Percentiles rank a stretch among this genome's conserved stretches.
Conservation (phyloP, 805 yeast species). For the Ogataea minuta region DNA sequence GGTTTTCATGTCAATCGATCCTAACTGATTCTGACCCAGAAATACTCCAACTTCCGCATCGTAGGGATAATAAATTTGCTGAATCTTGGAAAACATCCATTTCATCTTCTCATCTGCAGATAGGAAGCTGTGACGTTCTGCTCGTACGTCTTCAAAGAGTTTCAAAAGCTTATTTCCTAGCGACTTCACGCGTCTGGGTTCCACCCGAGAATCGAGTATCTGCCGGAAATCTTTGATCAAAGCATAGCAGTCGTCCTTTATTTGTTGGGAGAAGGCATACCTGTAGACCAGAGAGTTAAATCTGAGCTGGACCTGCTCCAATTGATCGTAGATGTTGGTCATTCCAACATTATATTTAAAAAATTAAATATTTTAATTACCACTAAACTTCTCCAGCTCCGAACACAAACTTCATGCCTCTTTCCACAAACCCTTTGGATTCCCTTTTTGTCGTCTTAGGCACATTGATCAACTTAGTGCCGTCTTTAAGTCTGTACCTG, state of each 20-base stretch:
- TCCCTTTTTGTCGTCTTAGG: constrained; percentile 18
- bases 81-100: constrained; percentile 25
- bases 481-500: constrained; percentile 39
- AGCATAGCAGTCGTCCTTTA: constrained; percentile 1
- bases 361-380: constrained; percentile 3
- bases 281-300: constrained; percentile 4
- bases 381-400: constrained; percentile 21
- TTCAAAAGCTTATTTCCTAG: constrained; percentile 13
- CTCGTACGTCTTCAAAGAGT: constrained; percentile 12
- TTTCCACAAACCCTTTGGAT: constrained; percentile 13
- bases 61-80: constrained; percentile 4
- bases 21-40: constrained; percentile 4
- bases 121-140: constrained; percentile 1
- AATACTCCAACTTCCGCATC: constrained; percentile 13
- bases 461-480: constrained; percentile 39
- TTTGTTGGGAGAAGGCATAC: constrained; percentile 10
- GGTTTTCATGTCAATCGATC: constrained; percentile 6
- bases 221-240: constrained; percentile 8
- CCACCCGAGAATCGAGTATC: constrained; percentile 1
- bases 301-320: constrained; percentile 9
- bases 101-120: constrained; percentile 17
- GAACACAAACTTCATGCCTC: constrained; percentile 19
- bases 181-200: constrained; percentile 3
- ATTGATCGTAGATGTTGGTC: background rate
- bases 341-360: background rate